A percentile compares a stretch with the other conserved stretches of the same genome.
phyloP scores from a whole-genome alignment of 257 asterid species.

The Osmanthus fragrans region DNA sequence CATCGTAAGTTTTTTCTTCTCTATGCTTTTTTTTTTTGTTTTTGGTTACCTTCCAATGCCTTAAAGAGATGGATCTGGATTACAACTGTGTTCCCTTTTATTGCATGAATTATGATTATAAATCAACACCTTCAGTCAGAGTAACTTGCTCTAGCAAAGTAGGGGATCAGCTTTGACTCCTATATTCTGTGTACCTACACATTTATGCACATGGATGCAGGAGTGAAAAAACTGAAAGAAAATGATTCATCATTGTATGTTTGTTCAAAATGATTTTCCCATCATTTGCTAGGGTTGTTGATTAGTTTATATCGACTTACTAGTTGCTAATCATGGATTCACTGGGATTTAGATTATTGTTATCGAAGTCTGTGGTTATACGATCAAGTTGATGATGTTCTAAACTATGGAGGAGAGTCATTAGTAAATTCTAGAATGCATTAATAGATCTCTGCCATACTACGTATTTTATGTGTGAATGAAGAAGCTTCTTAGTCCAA shows the following conservation, averaged over 20 bases:
- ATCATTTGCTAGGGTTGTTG: not conserved
- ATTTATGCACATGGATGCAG: not conserved
- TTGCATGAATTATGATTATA: conserved; percentile 2
- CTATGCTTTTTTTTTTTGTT: not conserved
- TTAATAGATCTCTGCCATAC: not conserved
- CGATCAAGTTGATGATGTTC: not conserved
- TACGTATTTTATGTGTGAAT: not conserved
- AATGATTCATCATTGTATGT: not conserved
- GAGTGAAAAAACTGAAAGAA: not conserved
- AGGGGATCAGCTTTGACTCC: not conserved
- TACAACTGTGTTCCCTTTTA: not conserved
- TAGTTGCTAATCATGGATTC: not conserved
- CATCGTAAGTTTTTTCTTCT: conserved; percentile 62
- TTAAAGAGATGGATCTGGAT: conserved; percentile 4
- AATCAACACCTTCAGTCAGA: not conserved
- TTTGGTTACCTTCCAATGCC: not conserved
- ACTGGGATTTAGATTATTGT: not conserved
- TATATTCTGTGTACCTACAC: not conserved
- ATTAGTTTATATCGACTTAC: not conserved
- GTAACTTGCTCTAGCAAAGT: not conserved
- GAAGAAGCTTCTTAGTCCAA: not conserved
- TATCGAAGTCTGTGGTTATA: not conserved
- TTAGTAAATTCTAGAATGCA: not conserved
- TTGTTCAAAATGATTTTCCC: not conserved
- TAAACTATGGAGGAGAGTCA: not conserved